Evolutionary conservation across 306 rosid genomes (phyloP).

Genomic region (Canavalia gladiata): DNA sequence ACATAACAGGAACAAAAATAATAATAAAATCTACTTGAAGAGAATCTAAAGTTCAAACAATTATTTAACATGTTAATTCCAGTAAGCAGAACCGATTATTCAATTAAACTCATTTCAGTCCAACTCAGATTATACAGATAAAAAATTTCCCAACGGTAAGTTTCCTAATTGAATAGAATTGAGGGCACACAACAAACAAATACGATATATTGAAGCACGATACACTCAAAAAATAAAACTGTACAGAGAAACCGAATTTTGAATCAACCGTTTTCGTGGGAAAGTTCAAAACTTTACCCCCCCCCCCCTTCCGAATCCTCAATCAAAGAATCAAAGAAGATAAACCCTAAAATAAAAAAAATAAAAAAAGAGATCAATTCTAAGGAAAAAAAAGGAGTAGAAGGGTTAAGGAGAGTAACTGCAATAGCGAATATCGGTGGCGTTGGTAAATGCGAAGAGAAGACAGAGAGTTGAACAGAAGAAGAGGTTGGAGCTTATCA

Average conservation of each 20-base stretch:
- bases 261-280: background rate
- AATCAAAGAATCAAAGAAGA: background rate
- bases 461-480: conserved; percentile 53
- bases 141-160: background rate
- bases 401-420: conserved; percentile 35
- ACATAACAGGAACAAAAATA: no score
- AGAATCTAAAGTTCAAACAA: background rate
- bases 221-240: background rate
- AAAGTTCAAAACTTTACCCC: conserved; percentile 17
- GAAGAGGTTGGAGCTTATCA: conserved; percentile 44
- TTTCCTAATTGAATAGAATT: background rate
- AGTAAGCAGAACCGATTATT: conserved; percentile 11
- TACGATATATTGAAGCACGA: background rate
- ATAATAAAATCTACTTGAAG: background rate
- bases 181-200: background rate
- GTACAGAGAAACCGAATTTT: conserved; percentile 8
- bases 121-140: background rate
- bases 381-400: background rate
- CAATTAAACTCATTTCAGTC: conserved; percentile 9
- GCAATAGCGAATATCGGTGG: conserved; percentile 55
- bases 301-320: background rate
- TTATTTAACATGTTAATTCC: conserved; percentile 15
- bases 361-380: background rate
- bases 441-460: conserved; percentile 51
- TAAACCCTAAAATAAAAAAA: background rate